Evolutionary conservation across 306 rosid species (phyloP), one percentile per base, ranked within the genome.

Genomic region (Vigna unguiculata): DNA sequence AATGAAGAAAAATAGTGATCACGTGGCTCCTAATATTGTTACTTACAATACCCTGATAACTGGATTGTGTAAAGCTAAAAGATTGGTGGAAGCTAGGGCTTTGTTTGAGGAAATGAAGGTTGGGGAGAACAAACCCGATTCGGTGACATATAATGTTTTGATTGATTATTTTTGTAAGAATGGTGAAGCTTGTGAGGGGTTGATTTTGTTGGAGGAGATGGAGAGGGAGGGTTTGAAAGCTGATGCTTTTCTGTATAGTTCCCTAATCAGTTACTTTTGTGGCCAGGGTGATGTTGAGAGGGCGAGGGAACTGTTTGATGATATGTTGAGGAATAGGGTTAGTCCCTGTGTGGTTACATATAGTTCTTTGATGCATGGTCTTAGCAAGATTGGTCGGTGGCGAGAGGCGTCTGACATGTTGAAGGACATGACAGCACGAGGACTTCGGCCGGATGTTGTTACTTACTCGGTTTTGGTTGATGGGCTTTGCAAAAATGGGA

Each of bases 401-500:
- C 66, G 71, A 43, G 96, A 95, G 79, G 92, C 90, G 7, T 83
- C 84, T 0, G 46, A 36, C 3, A 81, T 90, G 96, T 40, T 92
- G 76, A 47, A 85, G 43, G 91, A 76, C 53, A 95, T 95, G 98
- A 78, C 59, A 1, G 45, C 78, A 13, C 67, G 59, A 40, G 90
- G 93, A 54, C 61, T 90, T 69, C 69, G 1, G 64, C 92, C 89
- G 7, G 96, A 92, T 83, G 85, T 86, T 43, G 76, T 89, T 67
- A 67, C 89, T 17, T 92, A 88, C 73, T 90, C 97, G 1, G 68
- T 82, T 76, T 81, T 92, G 57, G 85, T 87, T 54, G 89, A 90
- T 5, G 97, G 97, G 48, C 97, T 95, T 75, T 90, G 85, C 89
- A 90, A 89, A 76, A 73, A 72, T 30, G 93, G 93, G 78, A 89